These are phyloP conservation scores for Vigna radiata DNA, from an alignment of 306 rosid species.

Conservation along the genomic window DNA sequence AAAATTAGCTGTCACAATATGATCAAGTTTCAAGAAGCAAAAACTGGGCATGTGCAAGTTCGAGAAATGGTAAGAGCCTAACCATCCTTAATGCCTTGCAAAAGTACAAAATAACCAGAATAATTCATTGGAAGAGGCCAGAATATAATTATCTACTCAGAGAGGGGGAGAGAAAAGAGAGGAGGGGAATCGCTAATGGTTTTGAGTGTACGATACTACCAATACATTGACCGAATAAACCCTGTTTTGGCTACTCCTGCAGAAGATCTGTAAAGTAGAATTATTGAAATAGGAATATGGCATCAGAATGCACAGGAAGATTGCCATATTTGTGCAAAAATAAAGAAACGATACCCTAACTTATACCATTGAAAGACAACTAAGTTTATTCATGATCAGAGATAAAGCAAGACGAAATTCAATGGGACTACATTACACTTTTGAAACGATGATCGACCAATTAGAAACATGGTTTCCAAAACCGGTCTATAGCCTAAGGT, in stretches of 20 bases:
- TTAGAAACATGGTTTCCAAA: not conserved
- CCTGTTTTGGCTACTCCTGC: constrained; percentile 22
- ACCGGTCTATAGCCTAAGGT: not conserved
- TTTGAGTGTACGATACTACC: constrained; percentile 15
- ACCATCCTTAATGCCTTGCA: constrained; percentile 11
- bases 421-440: not conserved
- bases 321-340: not conserved
- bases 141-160: not conserved
- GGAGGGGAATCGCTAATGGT: constrained; percentile 22
- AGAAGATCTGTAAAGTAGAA: constrained; percentile 16
- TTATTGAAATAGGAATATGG: constrained; percentile 11
- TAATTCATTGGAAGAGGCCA: not conserved
- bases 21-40: not conserved
- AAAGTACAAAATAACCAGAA: not conserved
- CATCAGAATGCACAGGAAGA: constrained; percentile 20
- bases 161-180: not conserved
- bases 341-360: not conserved
- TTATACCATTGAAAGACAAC: not conserved
- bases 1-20: not conserved
- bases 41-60: not conserved
- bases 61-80: not conserved
- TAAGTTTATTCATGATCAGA: not conserved
- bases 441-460: not conserved
- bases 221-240: not conserved
- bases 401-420: not conserved